Evolutionary conservation across 2,329 filamentous ascomycete species (phyloP).

Genomic region (Metarhizium anisopliae): DNA sequence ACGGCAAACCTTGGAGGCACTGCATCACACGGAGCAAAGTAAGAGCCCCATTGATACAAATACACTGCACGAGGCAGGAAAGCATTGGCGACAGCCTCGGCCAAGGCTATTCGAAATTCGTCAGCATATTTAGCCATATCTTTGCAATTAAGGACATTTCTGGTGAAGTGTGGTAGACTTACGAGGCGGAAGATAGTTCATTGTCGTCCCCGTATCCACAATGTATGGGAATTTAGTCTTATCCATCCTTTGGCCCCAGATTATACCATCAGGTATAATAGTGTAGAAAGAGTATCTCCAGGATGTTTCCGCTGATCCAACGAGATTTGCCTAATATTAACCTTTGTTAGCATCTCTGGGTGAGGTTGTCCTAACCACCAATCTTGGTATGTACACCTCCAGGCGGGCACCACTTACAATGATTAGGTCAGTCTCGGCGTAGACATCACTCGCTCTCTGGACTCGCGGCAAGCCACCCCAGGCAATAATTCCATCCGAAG

Average conservation of each 20-base stretch:
- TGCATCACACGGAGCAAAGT: slow-evolving; percentile 40
- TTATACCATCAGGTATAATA: slow-evolving; percentile 39
- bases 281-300: slow-evolving; percentile 45
- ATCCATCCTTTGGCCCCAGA: slow-evolving; percentile 32
- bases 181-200: slow-evolving; percentile 41
- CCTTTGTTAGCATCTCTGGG: not conserved
- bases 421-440: slow-evolving; percentile 32
- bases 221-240: slow-evolving; percentile 38
- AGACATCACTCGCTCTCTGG: slow-evolving; percentile 18
- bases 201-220: slow-evolving; percentile 42
- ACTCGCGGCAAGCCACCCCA: slow-evolving; percentile 38
- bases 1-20: slow-evolving; percentile 36
- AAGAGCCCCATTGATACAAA: slow-evolving; percentile 36
- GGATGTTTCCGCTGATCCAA: slow-evolving; percentile 25
- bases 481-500: slow-evolving; percentile 34
- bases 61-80: slow-evolving; percentile 40
- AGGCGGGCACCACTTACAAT: slow-evolving; percentile 27
- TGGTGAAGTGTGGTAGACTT: slow-evolving; percentile 13
- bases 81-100: slow-evolving; percentile 35
- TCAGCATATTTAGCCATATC: not conserved
- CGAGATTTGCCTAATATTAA: slow-evolving; percentile 32
- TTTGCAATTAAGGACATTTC: not conserved
- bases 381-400: not conserved
- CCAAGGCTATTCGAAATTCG: slow-evolving; percentile 26
- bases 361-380: not conserved